A percentile compares a stretch with the other conserved stretches of the same genome.
Evolutionary conservation across 441 rosid species (phyloP).

Genomic region (Metrosideros polymorpha): DNA sequence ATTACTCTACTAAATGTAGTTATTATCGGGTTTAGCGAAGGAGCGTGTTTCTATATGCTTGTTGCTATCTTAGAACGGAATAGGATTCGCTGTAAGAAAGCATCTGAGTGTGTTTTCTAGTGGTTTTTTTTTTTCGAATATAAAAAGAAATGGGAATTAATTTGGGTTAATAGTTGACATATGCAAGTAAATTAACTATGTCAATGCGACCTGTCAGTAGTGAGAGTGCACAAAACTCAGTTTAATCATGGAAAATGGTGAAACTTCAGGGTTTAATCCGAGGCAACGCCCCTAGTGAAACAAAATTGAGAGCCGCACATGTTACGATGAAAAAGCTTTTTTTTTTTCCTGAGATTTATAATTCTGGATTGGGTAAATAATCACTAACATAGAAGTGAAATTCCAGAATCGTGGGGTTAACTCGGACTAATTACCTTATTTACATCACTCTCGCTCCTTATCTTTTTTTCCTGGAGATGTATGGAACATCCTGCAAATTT

Average conservation of each 20-base stretch:
- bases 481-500: background rate
- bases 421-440: background rate
- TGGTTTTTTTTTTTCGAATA: background rate
- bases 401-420: background rate
- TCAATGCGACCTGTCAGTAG: background rate
- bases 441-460: background rate
- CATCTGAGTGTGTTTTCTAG: background rate
- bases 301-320: background rate
- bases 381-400: background rate
- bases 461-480: background rate
- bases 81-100: background rate
- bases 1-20: background rate
- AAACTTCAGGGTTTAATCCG: background rate
- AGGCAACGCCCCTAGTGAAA: background rate
- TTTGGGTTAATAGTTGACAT: background rate
- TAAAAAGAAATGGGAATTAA: background rate
- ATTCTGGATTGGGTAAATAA: background rate
- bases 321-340: background rate
- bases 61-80: background rate
- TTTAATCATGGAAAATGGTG: background rate
- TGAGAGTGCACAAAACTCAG: background rate
- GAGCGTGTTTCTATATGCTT: background rate
- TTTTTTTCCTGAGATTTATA: background rate
- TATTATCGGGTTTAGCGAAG: background rate
- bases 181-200: background rate